These are phyloP conservation scores for Ophiocordyceps robertsii DNA, from an alignment of 2,329 filamentous ascomycete genomes.

Conservation along the genomic window DNA sequence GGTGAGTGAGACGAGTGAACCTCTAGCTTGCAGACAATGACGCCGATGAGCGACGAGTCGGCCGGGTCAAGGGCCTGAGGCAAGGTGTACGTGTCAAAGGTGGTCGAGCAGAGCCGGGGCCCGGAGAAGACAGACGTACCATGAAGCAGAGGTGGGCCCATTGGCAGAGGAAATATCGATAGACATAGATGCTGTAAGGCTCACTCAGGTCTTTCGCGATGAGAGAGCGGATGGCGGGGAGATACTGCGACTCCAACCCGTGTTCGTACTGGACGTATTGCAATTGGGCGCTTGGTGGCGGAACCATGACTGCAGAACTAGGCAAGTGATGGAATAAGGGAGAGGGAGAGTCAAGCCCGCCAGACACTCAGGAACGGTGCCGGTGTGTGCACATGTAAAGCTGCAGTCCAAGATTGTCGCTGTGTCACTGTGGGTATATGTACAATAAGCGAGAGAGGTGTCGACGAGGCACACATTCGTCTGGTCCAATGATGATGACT, in stretches of 20 bases:
- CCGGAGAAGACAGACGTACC: conserved; percentile 30
- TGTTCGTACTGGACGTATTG: conserved; percentile 51
- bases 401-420: too few relatives aligned
- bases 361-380: too few relatives aligned
- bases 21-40: conserved; percentile 91
- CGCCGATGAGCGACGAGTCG: conserved; percentile 60
- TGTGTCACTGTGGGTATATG: too few relatives aligned
- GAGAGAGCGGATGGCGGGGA: conserved; percentile 77
- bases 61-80: conserved; percentile 44
- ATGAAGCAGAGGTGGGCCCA: conserved; percentile 97
- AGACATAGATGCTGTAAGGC: conserved; percentile 98
- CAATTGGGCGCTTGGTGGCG: conserved; percentile 23
- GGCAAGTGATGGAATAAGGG: too few relatives aligned
- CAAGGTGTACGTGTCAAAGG: conserved; percentile 2
- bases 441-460: too few relatives aligned
- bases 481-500: too few relatives aligned
- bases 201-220: conserved; percentile 96
- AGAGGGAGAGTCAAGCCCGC: too few relatives aligned
- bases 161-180: conserved; percentile 94
- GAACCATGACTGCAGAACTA: too few relatives aligned
- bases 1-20: conserved; percentile 71
- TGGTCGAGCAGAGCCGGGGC: too few relatives aligned
- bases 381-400: too few relatives aligned
- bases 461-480: too few relatives aligned
- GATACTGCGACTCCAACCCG: conserved; percentile 46